Conservation (phyloP, 768 basidiomycete genomes). For the Serpula lacrymans region DNA sequence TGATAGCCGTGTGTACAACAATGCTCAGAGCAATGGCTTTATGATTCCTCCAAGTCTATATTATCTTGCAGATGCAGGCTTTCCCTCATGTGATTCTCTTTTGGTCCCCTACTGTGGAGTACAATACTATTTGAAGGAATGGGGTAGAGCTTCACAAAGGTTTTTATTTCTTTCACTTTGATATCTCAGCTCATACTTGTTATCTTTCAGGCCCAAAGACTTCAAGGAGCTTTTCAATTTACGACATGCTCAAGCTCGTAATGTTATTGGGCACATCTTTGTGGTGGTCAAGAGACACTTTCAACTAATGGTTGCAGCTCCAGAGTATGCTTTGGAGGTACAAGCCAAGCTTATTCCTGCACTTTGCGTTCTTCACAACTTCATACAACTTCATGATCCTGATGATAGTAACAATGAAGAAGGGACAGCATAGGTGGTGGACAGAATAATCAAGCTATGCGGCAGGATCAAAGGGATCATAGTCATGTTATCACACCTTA, state of each 20-base stretch:
- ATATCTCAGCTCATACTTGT: no score
- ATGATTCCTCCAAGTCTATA: slow-evolving; percentile 12
- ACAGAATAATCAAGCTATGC: no score
- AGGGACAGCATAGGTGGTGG: no score
- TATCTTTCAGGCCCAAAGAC: slow-evolving; percentile 14
- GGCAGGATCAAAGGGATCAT: no score
- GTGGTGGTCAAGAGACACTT: slow-evolving; percentile 16
- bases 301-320: slow-evolving; percentile 4
- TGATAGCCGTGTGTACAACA: slow-evolving; percentile 15
- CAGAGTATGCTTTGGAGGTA: slow-evolving; percentile 8
- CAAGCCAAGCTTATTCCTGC: slow-evolving; percentile 19
- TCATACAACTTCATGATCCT: slow-evolving; percentile 17
- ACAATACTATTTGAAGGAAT: slow-evolving; percentile 35
- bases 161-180: not conserved
- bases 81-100: slow-evolving; percentile 23
- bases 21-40: slow-evolving; percentile 11
- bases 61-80: slow-evolving; percentile 28
- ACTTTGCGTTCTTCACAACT: slow-evolving; percentile 17
- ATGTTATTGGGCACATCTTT: slow-evolving; percentile 23
- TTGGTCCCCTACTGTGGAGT: slow-evolving; percentile 35
- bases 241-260: slow-evolving; percentile 16
- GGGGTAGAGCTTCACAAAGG: slow-evolving; percentile 14
- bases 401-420: no score
- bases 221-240: slow-evolving; percentile 22
- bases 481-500: no score